phyloP scores from a whole-genome alignment of 306 rosid genomes.

The Arachis stenosperma region DNA sequence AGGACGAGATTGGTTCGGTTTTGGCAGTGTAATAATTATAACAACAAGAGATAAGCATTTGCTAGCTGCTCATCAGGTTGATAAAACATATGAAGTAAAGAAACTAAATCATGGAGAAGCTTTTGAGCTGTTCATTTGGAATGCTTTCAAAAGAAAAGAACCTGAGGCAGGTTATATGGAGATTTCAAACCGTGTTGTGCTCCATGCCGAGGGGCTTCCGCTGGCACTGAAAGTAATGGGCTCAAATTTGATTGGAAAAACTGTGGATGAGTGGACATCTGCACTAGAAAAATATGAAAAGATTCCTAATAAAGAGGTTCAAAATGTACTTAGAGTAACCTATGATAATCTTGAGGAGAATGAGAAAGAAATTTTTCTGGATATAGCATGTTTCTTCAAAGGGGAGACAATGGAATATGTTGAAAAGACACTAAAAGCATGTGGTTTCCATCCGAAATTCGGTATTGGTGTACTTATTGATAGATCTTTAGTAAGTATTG shows the following conservation, averaged over 20 bases:
- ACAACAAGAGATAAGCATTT: constrained; percentile 49
- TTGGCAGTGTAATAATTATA: constrained; percentile 45
- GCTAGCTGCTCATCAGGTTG: constrained; percentile 38
- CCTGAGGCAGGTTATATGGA: constrained; percentile 29
- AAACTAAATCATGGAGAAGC: constrained; percentile 31
- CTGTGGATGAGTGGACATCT: constrained; percentile 39
- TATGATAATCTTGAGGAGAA: constrained; percentile 30
- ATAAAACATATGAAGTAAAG: constrained; percentile 37
- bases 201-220: constrained; percentile 44
- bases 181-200: constrained; percentile 39
- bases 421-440: constrained; percentile 35
- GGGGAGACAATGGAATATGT: constrained; percentile 34
- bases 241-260: constrained; percentile 30
- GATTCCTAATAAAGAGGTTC: constrained; percentile 42
- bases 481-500: constrained; percentile 41
- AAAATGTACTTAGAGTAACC: constrained; percentile 38
- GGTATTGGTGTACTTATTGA: constrained; percentile 46
- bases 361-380: constrained; percentile 40
- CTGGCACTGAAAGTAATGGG: constrained; percentile 50
- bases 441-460: constrained; percentile 38
- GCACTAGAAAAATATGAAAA: constrained; percentile 35
- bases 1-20: constrained; percentile 49
- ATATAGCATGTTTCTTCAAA: constrained; percentile 52
- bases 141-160: constrained; percentile 45
- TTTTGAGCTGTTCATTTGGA: constrained; percentile 43